A percentile compares a stretch with the other conserved stretches of the same genome.
Conservation (phyloP, 192 early-diverging fungal species). For the Geranomyces variabilis region DNA sequence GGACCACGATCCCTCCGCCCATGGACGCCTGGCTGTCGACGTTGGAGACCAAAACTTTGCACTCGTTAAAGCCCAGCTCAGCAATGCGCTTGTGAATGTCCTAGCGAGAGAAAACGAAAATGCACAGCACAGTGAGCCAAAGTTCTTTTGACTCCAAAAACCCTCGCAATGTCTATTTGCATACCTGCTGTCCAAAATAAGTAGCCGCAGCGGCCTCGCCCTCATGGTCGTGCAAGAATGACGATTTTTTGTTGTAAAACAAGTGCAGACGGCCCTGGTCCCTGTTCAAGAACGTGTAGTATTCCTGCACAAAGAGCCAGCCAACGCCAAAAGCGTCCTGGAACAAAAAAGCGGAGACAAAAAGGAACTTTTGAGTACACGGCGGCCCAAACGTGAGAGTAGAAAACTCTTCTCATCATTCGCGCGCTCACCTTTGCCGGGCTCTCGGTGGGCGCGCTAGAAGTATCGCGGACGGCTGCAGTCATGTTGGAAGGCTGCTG, state of each 20-base stretch:
- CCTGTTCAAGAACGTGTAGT: slow-evolving; percentile 90
- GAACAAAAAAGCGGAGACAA: too few species aligned
- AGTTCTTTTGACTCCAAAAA: too few species aligned
- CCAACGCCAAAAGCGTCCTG: slow-evolving; percentile 70
- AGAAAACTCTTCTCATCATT: too few species aligned
- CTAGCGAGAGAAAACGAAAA: slow-evolving; percentile 44
- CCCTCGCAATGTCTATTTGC: too few species aligned
- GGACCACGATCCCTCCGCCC: slow-evolving; percentile 80
- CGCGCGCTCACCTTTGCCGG: too few species aligned
- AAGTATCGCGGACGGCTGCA: too few species aligned
- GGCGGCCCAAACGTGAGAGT: too few species aligned
- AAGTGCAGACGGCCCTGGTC: slow-evolving; percentile 77
- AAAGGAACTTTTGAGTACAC: too few species aligned
- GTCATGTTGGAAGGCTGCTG: too few species aligned
- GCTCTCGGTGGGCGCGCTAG: too few species aligned
- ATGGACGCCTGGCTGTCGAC: slow-evolving; percentile 82
- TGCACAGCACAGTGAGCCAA: not conserved
- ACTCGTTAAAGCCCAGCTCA: slow-evolving; percentile 78
- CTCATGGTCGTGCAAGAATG: slow-evolving; percentile 81
- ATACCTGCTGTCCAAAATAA: slow-evolving; percentile 72
- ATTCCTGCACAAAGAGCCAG: slow-evolving; percentile 92
- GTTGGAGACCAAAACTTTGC: slow-evolving; percentile 83
- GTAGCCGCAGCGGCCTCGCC: slow-evolving; percentile 56
- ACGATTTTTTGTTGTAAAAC: slow-evolving; percentile 88
- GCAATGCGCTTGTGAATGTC: slow-evolving; percentile 79